Evolutionary conservation across 2,329 filamentous ascomycete species (phyloP), one percentile per base, ranked within the genome.

Genomic region (Cercospora berteroae): DNA sequence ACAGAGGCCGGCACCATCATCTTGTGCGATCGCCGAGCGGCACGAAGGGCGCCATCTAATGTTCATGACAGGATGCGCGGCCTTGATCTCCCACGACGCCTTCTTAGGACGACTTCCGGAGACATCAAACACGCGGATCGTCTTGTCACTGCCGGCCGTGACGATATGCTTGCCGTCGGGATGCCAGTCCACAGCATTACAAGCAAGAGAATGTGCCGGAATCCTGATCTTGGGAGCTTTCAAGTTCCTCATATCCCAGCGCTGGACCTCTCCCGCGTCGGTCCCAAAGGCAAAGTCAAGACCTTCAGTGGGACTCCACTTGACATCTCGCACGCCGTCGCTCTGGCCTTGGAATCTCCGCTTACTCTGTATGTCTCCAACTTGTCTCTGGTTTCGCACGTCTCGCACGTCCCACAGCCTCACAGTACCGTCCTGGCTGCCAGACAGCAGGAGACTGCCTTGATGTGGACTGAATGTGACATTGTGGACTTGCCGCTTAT

Each of bases 131-230:
- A 89, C 83, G 74, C 86, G 86, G 69, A 89, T 83, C 31, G 85
- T 85, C 67, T 85, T 86, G 75, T 90, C 88, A 23, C 84, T 81
- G 62, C 88, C 83, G n/a, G 86, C 87, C 71, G 86, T 89, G 63
- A 87, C 82, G 9, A 90, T 79, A 75, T 89, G 86, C 73, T 85
- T 88, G 6, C 88, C 88, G 72, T 89, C 87, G 1, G 88, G 88
- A 74, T 90, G 88, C 87, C 87, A 90, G 75, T 90, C 88, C 39
- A 90, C 83, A 5, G 86, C 83, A 68, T 84, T 87, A 78, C 87
- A 89, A 5, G 77, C 66, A 12, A 72, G 67, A 70, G 87, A 84
- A 74, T 90, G 88, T 52, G 87, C 88, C 36, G 85, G 84, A 65
- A 89, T 86, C 70, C 85, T 86, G 71, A 89, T 79, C 73, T 87